Evolutionary conservation across 371 early-diverging fungal genomes (phyloP).

Genomic region (Lichtheimia corymbifera): DNA sequence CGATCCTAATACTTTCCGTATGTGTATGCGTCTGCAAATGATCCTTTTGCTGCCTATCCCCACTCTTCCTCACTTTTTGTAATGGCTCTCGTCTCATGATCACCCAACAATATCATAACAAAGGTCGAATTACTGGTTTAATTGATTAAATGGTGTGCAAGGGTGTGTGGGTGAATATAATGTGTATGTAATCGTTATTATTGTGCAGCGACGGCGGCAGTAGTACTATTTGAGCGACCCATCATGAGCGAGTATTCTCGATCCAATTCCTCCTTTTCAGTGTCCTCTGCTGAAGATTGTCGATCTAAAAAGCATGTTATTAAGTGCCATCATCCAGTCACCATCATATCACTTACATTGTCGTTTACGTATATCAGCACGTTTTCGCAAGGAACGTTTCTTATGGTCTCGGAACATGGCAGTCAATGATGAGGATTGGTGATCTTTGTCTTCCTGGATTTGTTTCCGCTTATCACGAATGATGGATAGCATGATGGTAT

Average conservation of each 20-base stretch:
- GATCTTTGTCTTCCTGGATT: neutral
- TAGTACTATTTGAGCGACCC: neutral
- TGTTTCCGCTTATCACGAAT: constrained; percentile 36
- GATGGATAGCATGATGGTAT: constrained; percentile 31
- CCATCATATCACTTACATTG: neutral
- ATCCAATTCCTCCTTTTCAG: constrained; percentile 2
- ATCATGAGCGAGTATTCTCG: neutral
- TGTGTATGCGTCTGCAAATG: too few species aligned
- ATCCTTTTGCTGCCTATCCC: too few species aligned
- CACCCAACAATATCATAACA: too few species aligned
- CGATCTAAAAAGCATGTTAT: neutral
- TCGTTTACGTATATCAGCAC: neutral
- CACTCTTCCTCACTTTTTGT: too few species aligned
- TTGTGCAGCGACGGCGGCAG: neutral
- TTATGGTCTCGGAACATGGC: neutral
- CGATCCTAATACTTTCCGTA: too few species aligned
- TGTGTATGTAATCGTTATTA: neutral
- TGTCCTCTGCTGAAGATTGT: neutral
- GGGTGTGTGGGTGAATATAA: too few species aligned
- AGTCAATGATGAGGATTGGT: neutral
- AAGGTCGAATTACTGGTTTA: too few species aligned
- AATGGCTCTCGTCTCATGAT: too few species aligned
- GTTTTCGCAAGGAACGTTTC: constrained; percentile 1
- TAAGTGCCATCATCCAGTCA: neutral
- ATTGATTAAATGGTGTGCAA: too few species aligned